phyloP scores from a whole-genome alignment of 208 protist genomes.

The Kentomonas sorsogonicus region DNA sequence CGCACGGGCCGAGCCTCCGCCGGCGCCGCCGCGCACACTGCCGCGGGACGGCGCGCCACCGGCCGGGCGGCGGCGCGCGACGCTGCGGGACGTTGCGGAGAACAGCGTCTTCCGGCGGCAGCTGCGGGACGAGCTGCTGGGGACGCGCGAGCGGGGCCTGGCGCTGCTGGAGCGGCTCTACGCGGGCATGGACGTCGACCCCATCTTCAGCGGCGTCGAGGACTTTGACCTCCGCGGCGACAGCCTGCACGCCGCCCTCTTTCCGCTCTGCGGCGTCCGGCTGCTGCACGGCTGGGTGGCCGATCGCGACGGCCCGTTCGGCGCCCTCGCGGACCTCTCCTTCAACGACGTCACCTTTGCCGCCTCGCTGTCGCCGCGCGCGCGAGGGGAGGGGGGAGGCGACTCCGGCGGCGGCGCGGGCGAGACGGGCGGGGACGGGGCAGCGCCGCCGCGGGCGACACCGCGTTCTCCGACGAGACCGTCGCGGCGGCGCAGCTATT shows the following conservation, averaged over 20 bases:
- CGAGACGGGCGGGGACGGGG: not conserved
- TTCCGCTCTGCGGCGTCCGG: slow-evolving; percentile 32
- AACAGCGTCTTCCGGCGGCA: slow-evolving; percentile 4
- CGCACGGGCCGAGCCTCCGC: not conserved
- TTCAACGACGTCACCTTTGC: slow-evolving; percentile 42
- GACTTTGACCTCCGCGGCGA: slow-evolving; percentile 43
- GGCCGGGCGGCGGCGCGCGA: no score
- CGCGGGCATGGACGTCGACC: slow-evolving; percentile 38
- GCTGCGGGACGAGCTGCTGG: slow-evolving; percentile 6
- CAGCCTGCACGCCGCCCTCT: slow-evolving; percentile 26
- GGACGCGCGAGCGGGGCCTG: slow-evolving; percentile 5
- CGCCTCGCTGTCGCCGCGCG: slow-evolving; percentile 8
- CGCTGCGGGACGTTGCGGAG: slow-evolving; percentile 14
- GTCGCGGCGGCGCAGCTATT: slow-evolving; percentile 3
- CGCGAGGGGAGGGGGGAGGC: no score
- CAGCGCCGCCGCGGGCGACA: not conserved
- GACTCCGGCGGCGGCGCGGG: not conserved
- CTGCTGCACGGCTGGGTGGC: slow-evolving; percentile 48
- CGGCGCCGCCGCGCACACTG: not conserved
- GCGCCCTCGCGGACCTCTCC: slow-evolving; percentile 28
- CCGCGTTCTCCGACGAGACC: slow-evolving; percentile 2
- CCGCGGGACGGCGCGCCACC: no score
- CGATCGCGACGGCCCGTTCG: slow-evolving; percentile 13
- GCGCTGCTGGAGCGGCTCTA: slow-evolving; percentile 22
- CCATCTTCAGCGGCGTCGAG: slow-evolving; percentile 33